Evolutionary conservation across 2,329 filamentous ascomycete species (phyloP).

Genomic region (Beauveria brongniartii): DNA sequence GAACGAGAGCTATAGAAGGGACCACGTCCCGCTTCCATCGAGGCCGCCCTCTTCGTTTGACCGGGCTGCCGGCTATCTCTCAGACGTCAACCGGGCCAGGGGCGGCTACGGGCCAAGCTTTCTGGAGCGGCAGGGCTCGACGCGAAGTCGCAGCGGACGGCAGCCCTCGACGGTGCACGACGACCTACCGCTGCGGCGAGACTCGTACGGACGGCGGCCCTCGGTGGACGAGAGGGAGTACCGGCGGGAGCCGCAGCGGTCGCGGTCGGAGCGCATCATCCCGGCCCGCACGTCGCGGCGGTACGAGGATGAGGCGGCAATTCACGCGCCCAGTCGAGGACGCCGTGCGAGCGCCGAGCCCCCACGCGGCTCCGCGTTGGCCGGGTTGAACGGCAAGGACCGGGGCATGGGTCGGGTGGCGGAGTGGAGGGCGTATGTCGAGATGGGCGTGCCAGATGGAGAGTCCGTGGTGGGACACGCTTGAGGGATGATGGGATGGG

Average conservation of each 20-base stretch:
- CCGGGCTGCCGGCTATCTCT: slow-evolving; percentile 33
- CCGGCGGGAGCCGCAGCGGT: not conserved
- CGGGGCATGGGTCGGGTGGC: slow-evolving; percentile 39
- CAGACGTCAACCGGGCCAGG: slow-evolving; percentile 34
- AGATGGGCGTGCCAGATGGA: slow-evolving; percentile 32
- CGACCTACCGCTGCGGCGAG: slow-evolving; percentile 1
- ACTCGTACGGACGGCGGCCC: not conserved
- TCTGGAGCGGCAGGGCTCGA: slow-evolving; percentile 42
- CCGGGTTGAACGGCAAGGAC: slow-evolving; percentile 37
- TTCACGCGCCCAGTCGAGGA: slow-evolving; percentile 21
- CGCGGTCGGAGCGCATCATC: slow-evolving; percentile 6
- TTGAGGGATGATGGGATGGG: not conserved
- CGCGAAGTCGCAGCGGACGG: slow-evolving; percentile 23
- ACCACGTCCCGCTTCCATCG: slow-evolving; percentile 11
- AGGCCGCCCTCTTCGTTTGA: slow-evolving; percentile 20
- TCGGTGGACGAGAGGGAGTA: slow-evolving; percentile 3
- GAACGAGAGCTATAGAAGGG: slow-evolving; percentile 48
- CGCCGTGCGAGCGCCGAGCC: slow-evolving; percentile 19
- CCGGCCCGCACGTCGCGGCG: slow-evolving; percentile 4
- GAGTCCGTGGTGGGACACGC: slow-evolving; percentile 16
- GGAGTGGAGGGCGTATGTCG: slow-evolving; percentile 42
- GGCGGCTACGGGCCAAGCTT: slow-evolving; percentile 34
- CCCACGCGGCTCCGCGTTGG: slow-evolving; percentile 36
- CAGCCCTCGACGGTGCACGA: not conserved
- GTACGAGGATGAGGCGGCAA: slow-evolving; percentile 26